Evolutionary conservation across 371 early-diverging fungal species (phyloP).

Genomic region (Dinochytrium kinnereticum): DNA sequence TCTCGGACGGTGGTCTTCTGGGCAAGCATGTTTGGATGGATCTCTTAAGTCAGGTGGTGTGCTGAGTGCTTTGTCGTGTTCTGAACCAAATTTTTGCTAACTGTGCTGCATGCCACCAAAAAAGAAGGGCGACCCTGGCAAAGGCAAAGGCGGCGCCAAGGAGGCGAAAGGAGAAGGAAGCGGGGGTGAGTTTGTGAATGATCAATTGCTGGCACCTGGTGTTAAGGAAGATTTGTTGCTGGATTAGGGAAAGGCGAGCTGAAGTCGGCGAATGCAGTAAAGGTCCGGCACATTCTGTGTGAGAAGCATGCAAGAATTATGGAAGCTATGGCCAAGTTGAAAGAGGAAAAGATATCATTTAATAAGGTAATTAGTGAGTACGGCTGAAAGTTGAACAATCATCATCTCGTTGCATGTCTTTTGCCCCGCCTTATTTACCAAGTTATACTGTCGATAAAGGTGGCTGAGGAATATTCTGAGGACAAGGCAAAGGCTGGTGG

Average conservation of each 20-base stretch:
- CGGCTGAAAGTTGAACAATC: background rate
- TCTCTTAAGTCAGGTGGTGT: too few species aligned
- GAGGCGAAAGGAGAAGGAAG: background rate
- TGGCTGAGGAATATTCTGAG: constrained; percentile 84
- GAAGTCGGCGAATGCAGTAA: constrained; percentile 77
- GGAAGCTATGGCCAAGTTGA: constrained; percentile 49
- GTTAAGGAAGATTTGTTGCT: background rate
- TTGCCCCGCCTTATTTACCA: too few species aligned
- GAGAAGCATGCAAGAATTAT: constrained; percentile 43
- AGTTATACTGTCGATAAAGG: too few species aligned
- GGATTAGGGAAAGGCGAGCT: constrained; percentile 34
- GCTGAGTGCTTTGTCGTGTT: background rate
- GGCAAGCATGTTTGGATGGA: constrained; percentile 1
- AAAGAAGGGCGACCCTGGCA: background rate
- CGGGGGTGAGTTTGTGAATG: background rate
- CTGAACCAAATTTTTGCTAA: background rate
- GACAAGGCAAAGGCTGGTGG: constrained; percentile 86
- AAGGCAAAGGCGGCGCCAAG: background rate
- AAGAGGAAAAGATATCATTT: constrained; percentile 43
- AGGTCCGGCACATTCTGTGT: constrained; percentile 50
- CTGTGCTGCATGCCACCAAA: constrained; percentile 7
- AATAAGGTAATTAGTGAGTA: constrained; percentile 46
- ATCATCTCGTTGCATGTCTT: background rate
- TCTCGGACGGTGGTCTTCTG: constrained; percentile 41
- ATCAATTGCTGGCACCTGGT: background rate